phyloP scores from a whole-genome alignment of 2,329 filamentous ascomycete genomes.

The Nigrospora oryzae region DNA sequence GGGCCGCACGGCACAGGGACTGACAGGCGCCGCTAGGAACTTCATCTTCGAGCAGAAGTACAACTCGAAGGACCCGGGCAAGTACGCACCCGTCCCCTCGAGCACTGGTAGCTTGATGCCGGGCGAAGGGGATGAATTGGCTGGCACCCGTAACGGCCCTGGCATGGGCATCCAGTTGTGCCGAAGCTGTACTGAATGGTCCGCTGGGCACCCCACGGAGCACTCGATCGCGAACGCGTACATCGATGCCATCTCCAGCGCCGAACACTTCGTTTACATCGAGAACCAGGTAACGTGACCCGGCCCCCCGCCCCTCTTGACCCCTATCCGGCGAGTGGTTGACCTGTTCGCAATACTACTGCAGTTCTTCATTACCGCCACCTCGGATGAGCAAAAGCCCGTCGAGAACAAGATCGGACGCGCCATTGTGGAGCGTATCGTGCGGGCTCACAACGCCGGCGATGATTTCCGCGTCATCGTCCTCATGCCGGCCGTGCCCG shows the following conservation, averaged over 20 bases:
- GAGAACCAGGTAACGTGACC: conserved; percentile 52
- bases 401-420: conserved; percentile 72
- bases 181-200: conserved; percentile 43
- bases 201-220: conserved; percentile 40
- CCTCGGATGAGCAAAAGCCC: conserved; percentile 58
- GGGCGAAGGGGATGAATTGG: too few relatives aligned
- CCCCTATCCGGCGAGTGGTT: too few relatives aligned
- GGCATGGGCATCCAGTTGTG: conserved; percentile 36
- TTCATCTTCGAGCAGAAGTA: conserved; percentile 86
- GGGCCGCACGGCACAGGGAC: not conserved
- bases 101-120: conserved; percentile 10
- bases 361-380: conserved; percentile 82
- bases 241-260: conserved; percentile 59
- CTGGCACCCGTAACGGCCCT: conserved; percentile 1
- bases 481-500: conserved; percentile 71
- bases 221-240: conserved; percentile 88
- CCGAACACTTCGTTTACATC: conserved; percentile 69
- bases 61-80: conserved; percentile 36
- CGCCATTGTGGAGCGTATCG: conserved; percentile 69
- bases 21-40: conserved; percentile 44
- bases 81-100: conserved; percentile 30
- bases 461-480: conserved; percentile 69
- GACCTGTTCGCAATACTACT: conserved; percentile 1
- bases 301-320: too few relatives aligned
- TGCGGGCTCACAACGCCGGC: conserved; percentile 57